These are phyloP conservation scores for Anacardium occidentale DNA, from an alignment of 345 rosid species.

Conservation along the genomic window DNA sequence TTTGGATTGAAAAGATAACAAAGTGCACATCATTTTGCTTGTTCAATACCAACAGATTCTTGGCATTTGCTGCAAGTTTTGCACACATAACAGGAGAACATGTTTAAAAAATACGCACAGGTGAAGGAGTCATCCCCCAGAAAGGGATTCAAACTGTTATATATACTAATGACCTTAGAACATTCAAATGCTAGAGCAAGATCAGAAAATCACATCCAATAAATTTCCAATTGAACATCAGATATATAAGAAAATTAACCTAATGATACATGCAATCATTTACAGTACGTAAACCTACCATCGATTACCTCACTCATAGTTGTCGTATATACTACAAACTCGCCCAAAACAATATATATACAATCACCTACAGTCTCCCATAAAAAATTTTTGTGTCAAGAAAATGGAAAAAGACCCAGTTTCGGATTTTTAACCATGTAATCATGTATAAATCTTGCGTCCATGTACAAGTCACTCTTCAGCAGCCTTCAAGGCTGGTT, in stretches of 20 bases:
- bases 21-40: no score
- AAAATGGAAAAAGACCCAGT: background rate
- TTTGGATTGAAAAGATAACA: no score
- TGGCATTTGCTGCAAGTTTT: no score
- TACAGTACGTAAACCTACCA: slow-evolving; percentile 2
- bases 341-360: background rate
- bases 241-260: background rate
- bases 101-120: no score
- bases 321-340: background rate
- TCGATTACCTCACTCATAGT: background rate
- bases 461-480: slow-evolving; percentile 10
- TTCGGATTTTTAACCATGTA: slow-evolving; percentile 12
- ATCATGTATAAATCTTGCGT: slow-evolving; percentile 3
- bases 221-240: background rate
- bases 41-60: no score
- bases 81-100: no score
- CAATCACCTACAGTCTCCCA: slow-evolving; percentile 6
- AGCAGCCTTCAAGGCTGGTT: background rate
- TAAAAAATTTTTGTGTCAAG: background rate
- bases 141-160: background rate
- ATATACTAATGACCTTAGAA: background rate
- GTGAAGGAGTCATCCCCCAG: background rate
- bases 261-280: slow-evolving; percentile 11
- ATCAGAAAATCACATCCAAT: background rate
- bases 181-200: background rate